Conservation (phyloP, 805 yeast genomes). For the Sugiyamaella qingdaonensis region DNA sequence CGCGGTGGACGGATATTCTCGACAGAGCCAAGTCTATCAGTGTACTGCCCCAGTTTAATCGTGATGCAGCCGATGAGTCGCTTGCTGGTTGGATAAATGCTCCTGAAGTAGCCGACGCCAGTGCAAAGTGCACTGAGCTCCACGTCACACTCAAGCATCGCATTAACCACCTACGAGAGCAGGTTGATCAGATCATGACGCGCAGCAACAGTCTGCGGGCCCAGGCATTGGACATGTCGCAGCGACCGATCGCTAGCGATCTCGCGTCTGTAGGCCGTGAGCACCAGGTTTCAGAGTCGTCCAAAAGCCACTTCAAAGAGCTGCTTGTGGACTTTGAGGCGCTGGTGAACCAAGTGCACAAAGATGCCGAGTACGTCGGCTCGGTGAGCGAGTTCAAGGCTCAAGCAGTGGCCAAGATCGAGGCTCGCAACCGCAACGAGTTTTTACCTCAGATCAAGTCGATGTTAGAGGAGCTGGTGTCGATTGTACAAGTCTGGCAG, state of each 20-base stretch:
- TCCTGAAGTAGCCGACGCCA: background rate
- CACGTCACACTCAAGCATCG: background rate
- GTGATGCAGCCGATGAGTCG: constrained; percentile 7
- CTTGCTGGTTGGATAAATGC: constrained; percentile 5
- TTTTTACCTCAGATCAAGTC: constrained; percentile 26
- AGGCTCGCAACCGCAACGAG: constrained; percentile 26
- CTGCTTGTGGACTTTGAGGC: constrained; percentile 26
- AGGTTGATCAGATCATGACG: background rate
- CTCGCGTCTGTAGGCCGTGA: background rate
- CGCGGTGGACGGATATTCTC: constrained; percentile 19
- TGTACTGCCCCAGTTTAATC: constrained; percentile 1
- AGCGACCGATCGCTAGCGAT: background rate
- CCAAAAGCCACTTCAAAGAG: constrained; percentile 13
- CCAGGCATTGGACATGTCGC: background rate
- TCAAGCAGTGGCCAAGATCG: constrained; percentile 16
- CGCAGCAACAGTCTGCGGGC: background rate
- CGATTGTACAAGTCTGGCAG: constrained; percentile 12
- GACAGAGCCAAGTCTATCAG: constrained; percentile 7
- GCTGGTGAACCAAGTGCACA: constrained; percentile 22
- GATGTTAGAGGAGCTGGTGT: constrained; percentile 22
- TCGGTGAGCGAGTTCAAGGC: constrained; percentile 19
- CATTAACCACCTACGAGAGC: background rate
- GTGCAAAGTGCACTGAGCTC: background rate
- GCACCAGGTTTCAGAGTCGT: background rate
- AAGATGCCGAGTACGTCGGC: constrained; percentile 25